Conservation (phyloP, 805 yeast species). For the Yamadazyma takamatsuzukensis region DNA sequence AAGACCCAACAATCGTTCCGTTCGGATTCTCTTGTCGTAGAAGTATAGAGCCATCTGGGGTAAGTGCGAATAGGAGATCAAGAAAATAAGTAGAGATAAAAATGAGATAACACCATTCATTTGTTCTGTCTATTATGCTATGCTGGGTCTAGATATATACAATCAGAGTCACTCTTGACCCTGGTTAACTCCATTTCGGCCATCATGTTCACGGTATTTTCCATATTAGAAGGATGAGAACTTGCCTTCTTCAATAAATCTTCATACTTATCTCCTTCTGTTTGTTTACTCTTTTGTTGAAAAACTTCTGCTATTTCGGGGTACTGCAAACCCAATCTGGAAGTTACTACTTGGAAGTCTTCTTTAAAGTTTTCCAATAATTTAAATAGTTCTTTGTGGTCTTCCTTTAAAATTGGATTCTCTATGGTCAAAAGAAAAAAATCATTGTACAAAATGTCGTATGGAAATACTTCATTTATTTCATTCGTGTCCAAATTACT, state of each 20-base stretch:
- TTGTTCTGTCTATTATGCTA: too few relatives aligned
- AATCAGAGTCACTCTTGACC: conserved; percentile 14
- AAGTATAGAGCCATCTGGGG: background rate
- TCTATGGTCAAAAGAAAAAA: conserved; percentile 30
- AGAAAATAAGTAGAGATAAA: too few relatives aligned
- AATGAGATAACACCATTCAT: too few relatives aligned
- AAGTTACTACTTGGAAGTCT: conserved; percentile 10
- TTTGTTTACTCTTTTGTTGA: too few relatives aligned
- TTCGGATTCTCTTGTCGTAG: background rate
- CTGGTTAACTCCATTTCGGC: conserved; percentile 16
- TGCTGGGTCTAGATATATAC: conserved; percentile 17
- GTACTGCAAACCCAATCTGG: conserved; percentile 5
- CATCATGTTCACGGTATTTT: conserved; percentile 16
- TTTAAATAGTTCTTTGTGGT: conserved; percentile 21
- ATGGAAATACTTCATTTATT: conserved; percentile 21
- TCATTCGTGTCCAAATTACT: conserved; percentile 4
- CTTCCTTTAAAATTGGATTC: conserved; percentile 17
- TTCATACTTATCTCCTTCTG: too few relatives aligned
- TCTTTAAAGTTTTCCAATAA: conserved; percentile 1
- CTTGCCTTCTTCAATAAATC: background rate
- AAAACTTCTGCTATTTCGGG: conserved; percentile 2
- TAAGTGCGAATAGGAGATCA: too few relatives aligned
- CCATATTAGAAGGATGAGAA: conserved; percentile 1
- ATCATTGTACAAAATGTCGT: conserved; percentile 24
- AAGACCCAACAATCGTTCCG: background rate